Evolutionary conservation across 2,329 filamentous ascomycete genomes (phyloP), one percentile per base, ranked within the genome.

Genomic region (Thielaviopsis euricoi): DNA sequence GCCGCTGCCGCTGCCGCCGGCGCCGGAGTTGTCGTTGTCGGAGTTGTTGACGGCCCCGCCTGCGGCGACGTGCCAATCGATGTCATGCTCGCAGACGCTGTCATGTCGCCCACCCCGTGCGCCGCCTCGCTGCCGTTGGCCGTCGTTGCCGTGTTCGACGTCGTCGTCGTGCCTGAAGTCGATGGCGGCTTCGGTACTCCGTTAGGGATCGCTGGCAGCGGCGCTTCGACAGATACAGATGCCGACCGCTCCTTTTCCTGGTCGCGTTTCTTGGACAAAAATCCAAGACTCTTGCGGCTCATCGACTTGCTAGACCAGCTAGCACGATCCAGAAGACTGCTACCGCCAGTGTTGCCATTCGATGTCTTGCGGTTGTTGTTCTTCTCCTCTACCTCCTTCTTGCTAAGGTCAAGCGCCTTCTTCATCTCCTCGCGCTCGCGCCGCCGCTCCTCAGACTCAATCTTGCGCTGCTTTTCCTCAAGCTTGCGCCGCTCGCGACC

Each of bases 261-360:
- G 33, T 61, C 64, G 67, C 72, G 76, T 61, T 79, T 76, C 61
- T 79, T 81, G 64, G 76, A 74, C 43, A 84, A 71, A 65, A 87
- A 86, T 33, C 78, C 79, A 65, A 87, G 83, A 63, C 86, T 86
- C 69, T 85, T 88, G 62, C 84, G 81, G 53, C 86, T 80, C 73
- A 95, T 78, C 62, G 87, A 89, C 72, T 87, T 91, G 68, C 84
- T 88, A 10, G 81, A 81, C 57, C 83, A 77, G 63, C 83, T 80
- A 62, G 86, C 82, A 51, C 87, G 77, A 64, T 80, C 81, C 49
- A 93, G 71, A 29, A 81, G 74, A 26, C 53, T 50, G 4, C 65
- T 64, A n/a, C 67, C 68, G 29, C 72, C 52, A 71, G 59, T 70
- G 71, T 63, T 70, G 74, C 53, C 70, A 68, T 12, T 64, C 52